Evolutionary conservation across 352 stramenopile genomes (phyloP).

Genomic region (Globisporangium megalacanthum): DNA sequence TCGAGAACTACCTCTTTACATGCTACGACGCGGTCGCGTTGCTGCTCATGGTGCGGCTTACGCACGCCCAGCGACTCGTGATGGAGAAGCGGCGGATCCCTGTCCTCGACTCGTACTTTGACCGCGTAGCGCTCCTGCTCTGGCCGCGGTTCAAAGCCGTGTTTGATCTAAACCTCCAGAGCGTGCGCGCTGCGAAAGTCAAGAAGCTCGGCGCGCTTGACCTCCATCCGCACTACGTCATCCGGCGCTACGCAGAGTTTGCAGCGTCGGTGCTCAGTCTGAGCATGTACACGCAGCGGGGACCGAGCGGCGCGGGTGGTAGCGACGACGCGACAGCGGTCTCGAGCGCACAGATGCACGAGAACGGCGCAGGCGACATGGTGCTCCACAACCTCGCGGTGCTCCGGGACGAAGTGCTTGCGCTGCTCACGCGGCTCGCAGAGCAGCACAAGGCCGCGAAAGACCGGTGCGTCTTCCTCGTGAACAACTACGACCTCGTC

Average conservation of each 20-base stretch:
- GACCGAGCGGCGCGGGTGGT: conserved; percentile 11
- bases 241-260: conserved; percentile 96
- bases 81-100: conserved; percentile 87
- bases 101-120: conserved; percentile 95
- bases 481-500: conserved; percentile 98
- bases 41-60: conserved; percentile 98
- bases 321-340: conserved; percentile 22
- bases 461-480: conserved; percentile 95
- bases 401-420: conserved; percentile 78
- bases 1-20: conserved; percentile 98
- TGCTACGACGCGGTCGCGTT: conserved; percentile 96
- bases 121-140: conserved; percentile 92
- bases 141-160: conserved; percentile 97
- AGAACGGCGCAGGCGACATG: conserved; percentile 89
- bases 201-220: conserved; percentile 92
- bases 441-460: conserved; percentile 91
- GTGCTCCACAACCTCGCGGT: conserved; percentile 89
- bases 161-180: conserved; percentile 95
- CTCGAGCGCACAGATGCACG: conserved; percentile 71
- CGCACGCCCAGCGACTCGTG: conserved; percentile 75
- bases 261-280: conserved; percentile 94
- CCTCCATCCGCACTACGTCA: conserved; percentile 96
- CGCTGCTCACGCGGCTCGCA: conserved; percentile 77
- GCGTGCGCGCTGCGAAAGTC: conserved; percentile 81
- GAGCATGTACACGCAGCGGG: conserved; percentile 61